Evolutionary conservation across 176 grass and related monocot genomes (phyloP), one percentile per base, ranked within the genome.

Genomic region (Oryza nivara): DNA sequence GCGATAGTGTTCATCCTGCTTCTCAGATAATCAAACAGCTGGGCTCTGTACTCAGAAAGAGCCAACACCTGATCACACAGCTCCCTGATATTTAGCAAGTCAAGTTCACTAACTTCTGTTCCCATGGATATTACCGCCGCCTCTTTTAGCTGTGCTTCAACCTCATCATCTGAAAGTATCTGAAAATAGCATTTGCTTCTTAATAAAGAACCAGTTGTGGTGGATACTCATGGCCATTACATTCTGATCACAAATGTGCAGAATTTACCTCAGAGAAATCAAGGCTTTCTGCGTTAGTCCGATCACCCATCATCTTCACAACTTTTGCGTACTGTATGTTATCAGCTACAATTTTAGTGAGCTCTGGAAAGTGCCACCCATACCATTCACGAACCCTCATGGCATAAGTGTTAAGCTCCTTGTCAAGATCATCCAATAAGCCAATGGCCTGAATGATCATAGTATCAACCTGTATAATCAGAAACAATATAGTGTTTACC

Each of bases 361-460:
- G 78, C 86, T 97, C 95, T 3, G 92, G 95, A 54, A 94, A 97
- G 78, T 97, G 90, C 95, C 95, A 97, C 67, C 95, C 95, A 68
- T 94, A 97, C 95, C 92, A 91, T 85, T 97, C 95, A 45, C 86
- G 95, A 38, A 97, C 90, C 65, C 95, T 94, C 92, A 97, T 97
- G 25, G 92, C 95, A 16, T 94, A 97, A 25, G 88, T 92, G 79
- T 94, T 97, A 49, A 97, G 86, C 68, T 97, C 94, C 65, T 97
- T 97, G 69, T 97, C 94, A 87, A 97, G 83, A 88, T 97, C 92
- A 83, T 97, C 94, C 69, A 97, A 86, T 46, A 95, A 93, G 11
- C 90, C 92, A 86, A 91, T 91, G 26, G 89, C 89, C 56, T 90
- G 91, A 78, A 88, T 78, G 25, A 93, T 97, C 92, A 95, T 97